Evolutionary conservation across 352 stramenopile genomes (phyloP), one percentile per base, ranked within the genome.

Genomic region (Phytophthora citricola): DNA sequence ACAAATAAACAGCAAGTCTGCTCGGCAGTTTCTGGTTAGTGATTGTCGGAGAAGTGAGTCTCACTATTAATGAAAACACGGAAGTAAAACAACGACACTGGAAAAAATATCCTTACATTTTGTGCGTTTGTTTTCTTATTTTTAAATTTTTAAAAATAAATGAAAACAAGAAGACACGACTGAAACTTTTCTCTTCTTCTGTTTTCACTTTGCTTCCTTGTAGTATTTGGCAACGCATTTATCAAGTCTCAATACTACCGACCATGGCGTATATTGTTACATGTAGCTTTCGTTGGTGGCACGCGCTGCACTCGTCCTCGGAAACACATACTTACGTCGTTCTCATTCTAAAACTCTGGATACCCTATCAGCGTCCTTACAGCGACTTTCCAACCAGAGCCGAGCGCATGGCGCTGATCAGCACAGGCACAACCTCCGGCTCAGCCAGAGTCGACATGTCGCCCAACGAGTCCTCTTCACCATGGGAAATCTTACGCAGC

Each of bases 361-460:
- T 36, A 11, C 24, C 24, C 31, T 34, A 34, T 9, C 29, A 34
- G 29, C 29, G 29, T 36, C 17, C 52, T 79, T 77, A 91, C 47
- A 94, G 61, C 31, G 72, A 81, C 62, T 94, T 94, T 51, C 77
- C 82, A 10, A 78, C 69, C 26, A 92, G 68, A 43, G 85, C 84
- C 34, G 75, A 73, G 55, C 92, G 90, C 67, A 95, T 90, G 49
- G 95, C 97, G 27, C 80, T 75, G 66, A 98, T 98, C 47, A 99
- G 78, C 52, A 81, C 68, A 20, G 96, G 83, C 36, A 99, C 98
- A 56, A 99, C 96, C 10, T 78, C 80, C 14, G 97, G 95, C 70
- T 99, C 97, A 1, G 95, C 94, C 36, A 99, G 81, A 31, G 98
- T 99, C 60, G 90, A 98, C n/a, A 94, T 96, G 75, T 99, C 97